phyloP scores from a whole-genome alignment of 257 asterid genomes.

The Solanum chiquidenum region DNA sequence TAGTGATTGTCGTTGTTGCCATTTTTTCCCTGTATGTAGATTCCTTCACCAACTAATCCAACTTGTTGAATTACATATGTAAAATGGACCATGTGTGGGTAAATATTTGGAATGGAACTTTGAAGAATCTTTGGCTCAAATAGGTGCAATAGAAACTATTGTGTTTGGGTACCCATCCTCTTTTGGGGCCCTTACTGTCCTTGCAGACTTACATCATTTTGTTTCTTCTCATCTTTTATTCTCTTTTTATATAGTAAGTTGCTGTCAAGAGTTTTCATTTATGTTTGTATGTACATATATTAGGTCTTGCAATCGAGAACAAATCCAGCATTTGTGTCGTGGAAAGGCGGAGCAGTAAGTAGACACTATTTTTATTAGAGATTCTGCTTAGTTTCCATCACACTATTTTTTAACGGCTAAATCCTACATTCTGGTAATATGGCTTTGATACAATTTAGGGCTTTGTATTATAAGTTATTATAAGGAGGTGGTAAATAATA shows the following conservation, averaged over 20 bases:
- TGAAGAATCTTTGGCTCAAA: neutral
- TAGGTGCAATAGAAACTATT: neutral
- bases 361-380: slow-evolving; percentile 1
- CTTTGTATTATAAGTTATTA: neutral
- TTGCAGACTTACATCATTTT: neutral
- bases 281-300: neutral
- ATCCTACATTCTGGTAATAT: neutral
- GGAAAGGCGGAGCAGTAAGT: slow-evolving; percentile 99
- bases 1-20: neutral
- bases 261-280: neutral
- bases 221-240: neutral
- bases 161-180: neutral
- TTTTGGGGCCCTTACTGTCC: neutral
- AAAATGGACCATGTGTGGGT: neutral
- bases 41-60: neutral
- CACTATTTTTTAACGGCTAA: neutral
- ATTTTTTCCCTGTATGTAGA: neutral
- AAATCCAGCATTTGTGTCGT: slow-evolving; percentile 57
- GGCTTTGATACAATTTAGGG: neutral
- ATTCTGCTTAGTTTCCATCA: neutral
- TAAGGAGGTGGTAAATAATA: neutral
- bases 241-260: neutral
- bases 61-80: neutral
- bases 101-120: neutral
- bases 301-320: slow-evolving; percentile 89